Evolutionary conservation across 441 rosid genomes (phyloP).

Genomic region (Syzygium syzygioides): DNA sequence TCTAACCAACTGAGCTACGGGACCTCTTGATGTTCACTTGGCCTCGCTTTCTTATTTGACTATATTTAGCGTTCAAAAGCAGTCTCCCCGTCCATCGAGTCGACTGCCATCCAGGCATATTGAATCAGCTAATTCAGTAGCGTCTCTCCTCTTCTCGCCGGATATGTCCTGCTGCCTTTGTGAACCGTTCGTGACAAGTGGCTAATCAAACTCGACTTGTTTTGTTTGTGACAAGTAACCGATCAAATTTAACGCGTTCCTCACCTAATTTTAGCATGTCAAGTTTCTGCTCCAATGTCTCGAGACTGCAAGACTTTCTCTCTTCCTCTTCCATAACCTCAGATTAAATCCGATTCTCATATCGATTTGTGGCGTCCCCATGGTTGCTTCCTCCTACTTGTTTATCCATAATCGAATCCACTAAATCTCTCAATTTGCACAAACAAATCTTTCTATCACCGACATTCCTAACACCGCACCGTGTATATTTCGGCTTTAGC

Average conservation of each 20-base stretch:
- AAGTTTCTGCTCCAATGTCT: not conserved
- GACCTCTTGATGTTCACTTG: not conserved
- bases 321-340: not conserved
- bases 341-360: not conserved
- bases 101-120: not conserved
- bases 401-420: not conserved
- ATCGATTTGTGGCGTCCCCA: not conserved
- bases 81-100: rapidly evolving
- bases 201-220: not conserved
- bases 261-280: not conserved
- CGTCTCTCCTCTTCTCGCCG: not conserved
- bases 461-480: not conserved
- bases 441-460: not conserved
- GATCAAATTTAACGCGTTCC: not conserved
- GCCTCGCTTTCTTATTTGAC: rapidly evolving
- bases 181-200: not conserved
- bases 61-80: rapidly evolving
- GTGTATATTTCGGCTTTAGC: not conserved
- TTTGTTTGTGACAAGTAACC: too few species aligned
- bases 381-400: not conserved
- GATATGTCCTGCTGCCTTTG: not conserved
- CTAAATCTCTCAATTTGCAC: not conserved
- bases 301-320: not conserved
- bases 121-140: not conserved
- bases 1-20: conserved; percentile 98